phyloP scores from a whole-genome alignment of 2,329 filamentous ascomycete genomes.

The Monosporascus cannonballus region DNA sequence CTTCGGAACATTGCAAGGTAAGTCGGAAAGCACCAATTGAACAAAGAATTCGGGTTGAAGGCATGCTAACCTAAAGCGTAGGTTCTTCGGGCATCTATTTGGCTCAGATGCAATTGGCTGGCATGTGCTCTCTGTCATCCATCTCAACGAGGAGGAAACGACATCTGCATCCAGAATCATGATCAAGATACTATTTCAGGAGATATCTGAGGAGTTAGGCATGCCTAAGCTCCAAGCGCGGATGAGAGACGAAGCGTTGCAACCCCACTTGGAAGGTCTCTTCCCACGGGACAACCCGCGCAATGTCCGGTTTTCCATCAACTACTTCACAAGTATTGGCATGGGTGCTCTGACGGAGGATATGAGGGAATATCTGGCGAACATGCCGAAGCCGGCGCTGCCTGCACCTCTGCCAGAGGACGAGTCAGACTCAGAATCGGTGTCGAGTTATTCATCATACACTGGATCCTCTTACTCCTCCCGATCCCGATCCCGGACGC shows the following conservation, averaged over 20 bases:
- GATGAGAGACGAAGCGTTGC: slow-evolving; percentile 71
- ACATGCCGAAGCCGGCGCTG: slow-evolving; percentile 76
- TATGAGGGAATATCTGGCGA: slow-evolving; percentile 87
- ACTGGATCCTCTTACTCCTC: slow-evolving; percentile 55
- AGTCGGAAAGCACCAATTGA: too few species aligned
- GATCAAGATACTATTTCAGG: slow-evolving; percentile 95
- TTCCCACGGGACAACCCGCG: slow-evolving; percentile 86
- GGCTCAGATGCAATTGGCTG: slow-evolving; percentile 85
- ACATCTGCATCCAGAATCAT: slow-evolving; percentile 96
- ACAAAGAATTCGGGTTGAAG: too few species aligned
- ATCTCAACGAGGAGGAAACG: slow-evolving; percentile 93
- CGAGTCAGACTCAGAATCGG: slow-evolving; percentile 63
- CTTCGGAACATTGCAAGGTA: slow-evolving; percentile 76
- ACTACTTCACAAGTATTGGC: slow-evolving; percentile 97
- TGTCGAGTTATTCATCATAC: slow-evolving; percentile 75
- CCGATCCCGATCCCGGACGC: slow-evolving; percentile 40
- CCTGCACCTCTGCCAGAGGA: slow-evolving; percentile 57
- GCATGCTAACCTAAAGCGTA: slow-evolving; percentile 17
- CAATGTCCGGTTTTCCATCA: slow-evolving; percentile 95
- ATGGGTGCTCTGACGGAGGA: slow-evolving; percentile 93
- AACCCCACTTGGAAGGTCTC: slow-evolving; percentile 72
- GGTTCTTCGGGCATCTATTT: slow-evolving; percentile 89
- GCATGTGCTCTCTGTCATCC: slow-evolving; percentile 80
- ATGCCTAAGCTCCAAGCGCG: slow-evolving; percentile 72
- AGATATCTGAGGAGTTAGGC: slow-evolving; percentile 80